Conservation (phyloP, 306 rosid genomes). For the Carpinus fangiana region DNA sequence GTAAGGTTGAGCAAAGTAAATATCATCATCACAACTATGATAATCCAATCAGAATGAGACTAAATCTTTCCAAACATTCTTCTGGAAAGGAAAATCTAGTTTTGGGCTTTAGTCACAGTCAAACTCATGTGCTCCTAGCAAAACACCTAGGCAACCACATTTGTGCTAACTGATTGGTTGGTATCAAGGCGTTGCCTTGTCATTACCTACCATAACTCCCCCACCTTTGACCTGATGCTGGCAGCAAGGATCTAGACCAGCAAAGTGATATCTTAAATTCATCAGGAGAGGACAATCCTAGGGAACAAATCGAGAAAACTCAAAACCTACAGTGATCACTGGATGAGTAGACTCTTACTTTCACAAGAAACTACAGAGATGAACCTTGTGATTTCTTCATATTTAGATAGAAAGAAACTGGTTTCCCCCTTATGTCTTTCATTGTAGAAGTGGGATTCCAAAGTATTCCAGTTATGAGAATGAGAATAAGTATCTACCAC, state of each 20-base stretch:
- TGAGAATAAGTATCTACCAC: background rate
- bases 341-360: background rate
- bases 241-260: constrained; percentile 4
- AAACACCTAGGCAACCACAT: background rate
- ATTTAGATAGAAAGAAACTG: background rate
- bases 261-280: background rate
- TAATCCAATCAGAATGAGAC: background rate
- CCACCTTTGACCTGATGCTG: background rate
- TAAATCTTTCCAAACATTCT: background rate
- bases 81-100: background rate
- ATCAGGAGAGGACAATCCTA: background rate
- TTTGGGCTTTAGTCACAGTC: background rate
- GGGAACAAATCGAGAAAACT: background rate
- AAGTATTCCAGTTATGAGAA: background rate
- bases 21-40: background rate
- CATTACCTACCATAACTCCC: background rate
- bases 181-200: background rate
- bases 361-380: background rate
- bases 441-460: background rate
- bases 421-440: background rate
- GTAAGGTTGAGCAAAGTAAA: background rate
- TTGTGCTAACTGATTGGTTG: background rate
- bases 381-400: background rate
- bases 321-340: background rate
- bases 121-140: background rate